These are phyloP conservation scores for Eucalyptus tenuipes DNA, from an alignment of 345 rosid species.

Conservation along the genomic window DNA sequence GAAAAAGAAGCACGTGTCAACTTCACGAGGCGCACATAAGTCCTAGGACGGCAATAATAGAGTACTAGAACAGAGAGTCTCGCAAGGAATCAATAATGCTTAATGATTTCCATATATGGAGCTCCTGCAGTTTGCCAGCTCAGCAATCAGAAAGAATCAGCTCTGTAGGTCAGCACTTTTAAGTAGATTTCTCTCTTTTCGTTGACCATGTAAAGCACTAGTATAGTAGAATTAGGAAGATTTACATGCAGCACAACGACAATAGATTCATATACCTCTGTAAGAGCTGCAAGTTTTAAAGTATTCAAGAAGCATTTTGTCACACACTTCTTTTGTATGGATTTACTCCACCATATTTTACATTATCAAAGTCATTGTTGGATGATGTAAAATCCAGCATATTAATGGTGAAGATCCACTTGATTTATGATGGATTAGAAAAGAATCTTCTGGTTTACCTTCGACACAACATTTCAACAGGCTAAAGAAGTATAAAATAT, in stretches of 20 bases:
- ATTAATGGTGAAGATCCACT: rapidly evolving
- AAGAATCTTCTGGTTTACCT: neutral
- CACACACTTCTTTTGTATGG: neutral
- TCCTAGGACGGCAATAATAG: neutral
- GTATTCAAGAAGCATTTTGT: neutral
- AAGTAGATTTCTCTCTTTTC: neutral
- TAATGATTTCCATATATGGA: neutral
- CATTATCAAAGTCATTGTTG: neutral
- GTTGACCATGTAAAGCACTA: neutral
- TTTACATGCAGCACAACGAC: neutral
- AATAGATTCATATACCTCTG: neutral
- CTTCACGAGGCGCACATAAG: neutral
- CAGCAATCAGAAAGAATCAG: neutral
- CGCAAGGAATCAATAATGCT: neutral
- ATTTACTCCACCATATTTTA: neutral
- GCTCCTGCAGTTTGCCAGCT: neutral
- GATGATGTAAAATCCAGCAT: neutral
- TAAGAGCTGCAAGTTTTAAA: neutral
- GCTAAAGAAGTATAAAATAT: neutral
- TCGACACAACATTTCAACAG: neutral
- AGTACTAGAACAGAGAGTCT: neutral
- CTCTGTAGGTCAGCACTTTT: neutral
- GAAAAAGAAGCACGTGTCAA: neutral
- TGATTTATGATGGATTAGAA: neutral
- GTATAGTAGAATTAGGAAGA: neutral